phyloP scores from a whole-genome alignment of 2,329 filamentous ascomycete species.

The Fusarium papillatum region DNA sequence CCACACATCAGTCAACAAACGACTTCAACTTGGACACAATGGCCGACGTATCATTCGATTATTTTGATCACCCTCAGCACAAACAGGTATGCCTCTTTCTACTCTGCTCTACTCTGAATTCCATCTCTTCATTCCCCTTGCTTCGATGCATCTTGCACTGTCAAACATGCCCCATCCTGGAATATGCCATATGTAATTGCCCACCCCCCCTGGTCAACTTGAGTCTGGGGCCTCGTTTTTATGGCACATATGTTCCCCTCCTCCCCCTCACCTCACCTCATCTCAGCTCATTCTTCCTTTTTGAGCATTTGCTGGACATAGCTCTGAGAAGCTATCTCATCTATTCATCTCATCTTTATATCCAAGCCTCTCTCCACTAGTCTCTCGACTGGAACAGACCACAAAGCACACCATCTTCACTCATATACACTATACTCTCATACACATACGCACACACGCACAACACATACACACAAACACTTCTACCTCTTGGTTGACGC shows the following conservation, averaged over 20 bases:
- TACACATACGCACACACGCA: neutral
- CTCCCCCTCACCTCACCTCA: slow-evolving; percentile 39
- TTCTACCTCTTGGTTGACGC: slow-evolving; percentile 10
- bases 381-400: slow-evolving; percentile 18
- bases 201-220: slow-evolving; percentile 34
- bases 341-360: slow-evolving; percentile 36
- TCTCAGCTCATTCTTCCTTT: slow-evolving; percentile 37
- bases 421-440: neutral
- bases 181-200: slow-evolving; percentile 18
- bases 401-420: slow-evolving; percentile 36
- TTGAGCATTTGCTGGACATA: slow-evolving; percentile 27
- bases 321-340: slow-evolving; percentile 21
- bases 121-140: neutral
- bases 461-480: neutral
- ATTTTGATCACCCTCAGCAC: slow-evolving; percentile 44
- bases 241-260: slow-evolving; percentile 41
- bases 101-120: neutral
- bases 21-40: slow-evolving; percentile 35
- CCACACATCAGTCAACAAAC: slow-evolving; percentile 37
- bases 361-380: slow-evolving; percentile 31
- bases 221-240: slow-evolving; percentile 42
- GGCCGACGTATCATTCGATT: slow-evolving; percentile 46
- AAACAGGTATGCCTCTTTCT: slow-evolving; percentile 42
- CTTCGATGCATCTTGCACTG: neutral
- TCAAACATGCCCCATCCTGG: slow-evolving; percentile 21